Conservation (phyloP, 495 filamentous ascomycete species). For the Podospora conica region DNA sequence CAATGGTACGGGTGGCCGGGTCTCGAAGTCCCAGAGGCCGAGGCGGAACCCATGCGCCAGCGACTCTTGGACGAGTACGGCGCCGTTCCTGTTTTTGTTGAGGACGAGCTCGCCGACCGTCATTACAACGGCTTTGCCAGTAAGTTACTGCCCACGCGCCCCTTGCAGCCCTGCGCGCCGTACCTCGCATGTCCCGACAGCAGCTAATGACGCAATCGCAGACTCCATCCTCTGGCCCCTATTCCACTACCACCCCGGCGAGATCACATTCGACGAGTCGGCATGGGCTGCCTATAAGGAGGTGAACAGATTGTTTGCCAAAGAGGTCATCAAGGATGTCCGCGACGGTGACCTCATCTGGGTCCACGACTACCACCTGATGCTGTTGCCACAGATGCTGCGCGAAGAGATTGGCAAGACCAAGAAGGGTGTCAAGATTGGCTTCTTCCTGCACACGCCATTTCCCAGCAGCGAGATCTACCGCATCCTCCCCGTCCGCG, state of each 20-base stretch:
- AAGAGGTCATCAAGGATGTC: conserved; percentile 63
- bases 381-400: conserved; percentile 82
- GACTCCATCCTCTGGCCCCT: conserved; percentile 94
- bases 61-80: conserved; percentile 65
- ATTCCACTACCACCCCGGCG: conserved; percentile 92
- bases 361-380: conserved; percentile 96
- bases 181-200: neutral
- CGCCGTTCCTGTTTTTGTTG: conserved; percentile 70
- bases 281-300: conserved; percentile 82
- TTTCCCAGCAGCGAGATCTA: conserved; percentile 93
- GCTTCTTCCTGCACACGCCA: conserved; percentile 91
- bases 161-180: neutral
- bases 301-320: conserved; percentile 82
- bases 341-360: conserved; percentile 79
- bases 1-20: conserved; percentile 99
- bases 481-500: conserved; percentile 79
- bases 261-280: conserved; percentile 83
- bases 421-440: conserved; percentile 79
- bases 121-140: conserved; percentile 88
- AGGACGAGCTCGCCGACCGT: conserved; percentile 69
- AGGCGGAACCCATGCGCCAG: conserved; percentile 58
- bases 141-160: conserved; percentile 36
- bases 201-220: conserved; percentile 26
- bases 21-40: conserved; percentile 70
- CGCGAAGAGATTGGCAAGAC: conserved; percentile 62